Evolutionary conservation across 331 rosid species (phyloP).

Genomic region (Cydonia oblonga): DNA sequence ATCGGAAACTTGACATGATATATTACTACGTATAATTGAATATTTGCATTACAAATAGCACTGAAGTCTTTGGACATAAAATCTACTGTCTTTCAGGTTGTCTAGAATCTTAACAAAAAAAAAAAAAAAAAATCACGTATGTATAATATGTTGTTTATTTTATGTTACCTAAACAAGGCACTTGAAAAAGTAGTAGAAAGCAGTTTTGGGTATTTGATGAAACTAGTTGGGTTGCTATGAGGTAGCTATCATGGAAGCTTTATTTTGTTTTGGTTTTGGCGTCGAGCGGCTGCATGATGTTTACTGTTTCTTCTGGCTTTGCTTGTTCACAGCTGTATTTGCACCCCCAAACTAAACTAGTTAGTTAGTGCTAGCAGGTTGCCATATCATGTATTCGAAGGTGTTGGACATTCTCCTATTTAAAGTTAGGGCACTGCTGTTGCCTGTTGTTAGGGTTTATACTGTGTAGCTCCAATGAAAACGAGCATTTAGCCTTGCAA

Average conservation of each 20-base stretch:
- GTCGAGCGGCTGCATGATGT: not conserved
- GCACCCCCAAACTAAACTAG: not conserved
- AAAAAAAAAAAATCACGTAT: no score
- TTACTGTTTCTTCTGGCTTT: not conserved
- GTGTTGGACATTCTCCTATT: not conserved
- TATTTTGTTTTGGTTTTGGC: not conserved
- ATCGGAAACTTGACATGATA: no score
- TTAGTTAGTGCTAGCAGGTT: conserved; percentile 5
- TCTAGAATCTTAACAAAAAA: not conserved
- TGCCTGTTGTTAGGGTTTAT: not conserved
- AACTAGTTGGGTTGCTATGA: conserved; percentile 14
- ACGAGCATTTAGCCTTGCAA: not conserved
- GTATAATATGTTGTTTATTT: no score
- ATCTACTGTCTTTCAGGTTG: no score
- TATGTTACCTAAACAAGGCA: not conserved
- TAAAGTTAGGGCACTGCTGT: no score
- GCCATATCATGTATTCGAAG: not conserved
- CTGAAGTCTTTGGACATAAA: not conserved
- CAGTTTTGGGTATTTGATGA: conserved; percentile 7
- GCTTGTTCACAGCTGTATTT: conserved; percentile 15
- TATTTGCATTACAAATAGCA: not conserved
- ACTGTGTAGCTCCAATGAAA: not conserved
- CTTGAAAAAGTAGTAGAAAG: not conserved
- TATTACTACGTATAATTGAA: not conserved
- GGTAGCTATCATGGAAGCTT: not conserved